Base-by-base conservation (phyloP, 2,329 filamentous ascomycete species). In the Ascochyta clinopodiicola region DNA sequence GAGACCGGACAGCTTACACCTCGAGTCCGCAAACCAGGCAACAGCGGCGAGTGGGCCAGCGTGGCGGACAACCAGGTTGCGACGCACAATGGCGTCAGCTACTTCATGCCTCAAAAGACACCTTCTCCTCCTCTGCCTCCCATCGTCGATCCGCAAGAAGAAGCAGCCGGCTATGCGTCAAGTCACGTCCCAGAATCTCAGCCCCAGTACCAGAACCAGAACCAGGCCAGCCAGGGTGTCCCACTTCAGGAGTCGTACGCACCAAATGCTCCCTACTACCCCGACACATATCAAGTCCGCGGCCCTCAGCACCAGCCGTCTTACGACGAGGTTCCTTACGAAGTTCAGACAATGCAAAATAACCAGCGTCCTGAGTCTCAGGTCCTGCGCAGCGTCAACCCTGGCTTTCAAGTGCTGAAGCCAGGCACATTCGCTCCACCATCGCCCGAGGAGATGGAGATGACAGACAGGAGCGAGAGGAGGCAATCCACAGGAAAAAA, bases 1-100 rank as follows among this genome's bases (percentile, higher is more conserved):
- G 80, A 82, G 66, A 82, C 78, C 32, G 80, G 80, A 15, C 80
- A 81, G 58, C 71, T 82, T 42, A 75, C 74, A 25, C 77, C 76
- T 21, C 62, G 77, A 56, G 70, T 74, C 34, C 75, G 75, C 51
- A 70, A 66, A 59, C 70, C 72, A 59, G 71, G 69, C 51, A 63
- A 67, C 51, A 75, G 72, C 51, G 72, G 68, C 56, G 75, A 77
- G 49, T 77, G 74, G 72, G 68, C 73, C 27, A 74, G 69, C 56
- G 63, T 70, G 19, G 66, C 67, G n/a, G 69, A 74, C 12, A 71
- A 71, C 44, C 51, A 69, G 24, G 68, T 65, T 44, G 63, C 58
- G 15, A 67, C 69, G 15, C 45, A 61, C 61, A 74, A 75, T 54
- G 72, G 72, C 63, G 71, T 75, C 54, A 73, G 72, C 56, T 75